phyloP scores from a whole-genome alignment of 352 stramenopile species.

The Phytopythium chamaehyphon region DNA sequence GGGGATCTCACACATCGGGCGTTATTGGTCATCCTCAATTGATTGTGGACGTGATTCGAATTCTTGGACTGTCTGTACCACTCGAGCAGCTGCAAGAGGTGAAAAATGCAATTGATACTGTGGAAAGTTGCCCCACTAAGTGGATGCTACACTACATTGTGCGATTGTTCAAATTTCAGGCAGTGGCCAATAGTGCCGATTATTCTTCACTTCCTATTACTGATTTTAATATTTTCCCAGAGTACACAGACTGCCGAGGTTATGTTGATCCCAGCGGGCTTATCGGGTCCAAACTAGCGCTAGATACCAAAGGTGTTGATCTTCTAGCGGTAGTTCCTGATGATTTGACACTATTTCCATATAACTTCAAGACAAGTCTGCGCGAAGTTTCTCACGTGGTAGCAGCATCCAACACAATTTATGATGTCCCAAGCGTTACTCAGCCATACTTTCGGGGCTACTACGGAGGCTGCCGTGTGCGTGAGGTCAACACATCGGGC shows the following conservation, averaged over 20 bases:
- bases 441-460: slow-evolving; percentile 17
- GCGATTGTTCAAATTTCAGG: slow-evolving; percentile 3
- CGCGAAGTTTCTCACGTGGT: slow-evolving; percentile 8
- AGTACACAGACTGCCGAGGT: slow-evolving; percentile 16
- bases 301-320: slow-evolving; percentile 11
- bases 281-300: slow-evolving; percentile 9
- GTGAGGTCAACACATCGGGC: slow-evolving; percentile 8
- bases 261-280: slow-evolving; percentile 8
- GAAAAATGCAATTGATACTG: slow-evolving; percentile 9
- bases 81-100: slow-evolving; percentile 12
- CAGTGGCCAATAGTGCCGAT: background rate
- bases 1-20: background rate
- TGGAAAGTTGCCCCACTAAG: slow-evolving; percentile 10
- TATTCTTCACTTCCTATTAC: slow-evolving; percentile 13
- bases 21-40: background rate
- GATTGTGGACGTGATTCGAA: background rate
- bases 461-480: slow-evolving; percentile 6
- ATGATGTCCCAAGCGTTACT: slow-evolving; percentile 1
- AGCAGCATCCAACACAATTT: slow-evolving; percentile 9
- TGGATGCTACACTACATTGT: slow-evolving; percentile 18
- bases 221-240: slow-evolving; percentile 15
- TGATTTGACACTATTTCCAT: slow-evolving; percentile 18
- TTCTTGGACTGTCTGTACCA: slow-evolving; percentile 5
- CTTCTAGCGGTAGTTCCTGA: slow-evolving; percentile 19
- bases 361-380: slow-evolving; percentile 19